Conservation (phyloP, 331 rosid genomes). For the Acacia pycnantha region DNA sequence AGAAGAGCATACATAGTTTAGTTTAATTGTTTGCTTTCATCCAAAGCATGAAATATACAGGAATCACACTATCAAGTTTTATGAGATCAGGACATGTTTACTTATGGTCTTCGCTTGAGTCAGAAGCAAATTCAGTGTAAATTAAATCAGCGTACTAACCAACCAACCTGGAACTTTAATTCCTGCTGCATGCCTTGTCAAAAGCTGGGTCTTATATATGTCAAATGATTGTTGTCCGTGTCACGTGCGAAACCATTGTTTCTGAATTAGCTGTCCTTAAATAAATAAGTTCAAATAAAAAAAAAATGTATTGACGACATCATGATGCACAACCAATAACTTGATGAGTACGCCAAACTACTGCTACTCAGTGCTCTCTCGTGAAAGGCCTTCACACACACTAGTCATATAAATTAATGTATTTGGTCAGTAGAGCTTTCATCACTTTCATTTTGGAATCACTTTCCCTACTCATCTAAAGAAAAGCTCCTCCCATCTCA, state of each 20-base stretch:
- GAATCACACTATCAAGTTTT: not conserved
- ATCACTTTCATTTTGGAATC: not conserved
- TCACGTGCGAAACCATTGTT: not conserved
- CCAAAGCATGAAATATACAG: not conserved
- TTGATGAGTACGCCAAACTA: not conserved
- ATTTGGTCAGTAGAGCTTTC: too few relatives aligned
- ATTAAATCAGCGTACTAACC: not conserved
- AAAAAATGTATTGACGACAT: not conserved
- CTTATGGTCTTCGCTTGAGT: not conserved
- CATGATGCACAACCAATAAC: not conserved
- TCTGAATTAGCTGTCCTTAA: not conserved
- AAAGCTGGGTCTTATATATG: not conserved
- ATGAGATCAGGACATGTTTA: not conserved
- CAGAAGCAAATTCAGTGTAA: not conserved
- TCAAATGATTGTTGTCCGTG: not conserved
- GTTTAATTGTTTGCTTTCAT: not conserved
- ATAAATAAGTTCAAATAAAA: too few relatives aligned
- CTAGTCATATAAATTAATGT: not conserved
- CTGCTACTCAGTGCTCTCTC: not conserved
- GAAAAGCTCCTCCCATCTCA: too few relatives aligned
- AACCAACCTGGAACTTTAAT: not conserved
- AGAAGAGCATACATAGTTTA: not conserved
- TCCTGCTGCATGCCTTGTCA: not conserved
- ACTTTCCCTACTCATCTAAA: too few relatives aligned
- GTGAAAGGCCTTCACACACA: too few relatives aligned